Conservation (phyloP, 2,329 filamentous ascomycete species). For the Monosporascus sp. region DNA sequence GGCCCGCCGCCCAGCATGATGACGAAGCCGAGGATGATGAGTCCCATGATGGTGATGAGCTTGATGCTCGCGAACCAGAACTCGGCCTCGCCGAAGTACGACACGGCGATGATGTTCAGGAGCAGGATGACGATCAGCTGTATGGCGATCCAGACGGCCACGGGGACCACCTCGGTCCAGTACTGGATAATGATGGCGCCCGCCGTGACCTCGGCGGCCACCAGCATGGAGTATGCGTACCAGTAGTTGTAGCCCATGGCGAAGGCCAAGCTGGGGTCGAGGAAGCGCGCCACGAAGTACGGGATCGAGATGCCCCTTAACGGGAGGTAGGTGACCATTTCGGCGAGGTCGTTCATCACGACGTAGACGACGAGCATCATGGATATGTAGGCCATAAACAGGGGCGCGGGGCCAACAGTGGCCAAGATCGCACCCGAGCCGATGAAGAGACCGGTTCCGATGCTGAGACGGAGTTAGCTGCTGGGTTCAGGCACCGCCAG, state of each 20-base stretch:
- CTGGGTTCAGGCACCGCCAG: not conserved
- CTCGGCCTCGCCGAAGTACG: slow-evolving; percentile 56
- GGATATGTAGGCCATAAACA: slow-evolving; percentile 63
- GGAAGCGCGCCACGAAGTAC: slow-evolving; percentile 51
- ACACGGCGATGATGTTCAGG: slow-evolving; percentile 54
- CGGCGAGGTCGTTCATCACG: slow-evolving; percentile 50
- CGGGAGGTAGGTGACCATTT: slow-evolving; percentile 52
- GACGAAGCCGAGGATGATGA: slow-evolving; percentile 52
- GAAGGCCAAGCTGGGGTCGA: slow-evolving; percentile 52
- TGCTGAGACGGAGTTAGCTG: slow-evolving; percentile 27
- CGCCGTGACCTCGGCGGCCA: slow-evolving; percentile 54
- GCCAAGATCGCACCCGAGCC: slow-evolving; percentile 54
- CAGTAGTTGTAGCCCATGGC: slow-evolving; percentile 58
- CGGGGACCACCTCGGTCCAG: slow-evolving; percentile 48
- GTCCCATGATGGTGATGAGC: slow-evolving; percentile 52
- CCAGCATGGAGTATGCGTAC: slow-evolving; percentile 55
- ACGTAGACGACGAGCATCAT: slow-evolving; percentile 51
- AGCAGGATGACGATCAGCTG: slow-evolving; percentile 48
- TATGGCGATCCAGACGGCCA: slow-evolving; percentile 56
- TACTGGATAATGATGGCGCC: slow-evolving; percentile 56
- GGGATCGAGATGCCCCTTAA: slow-evolving; percentile 53
- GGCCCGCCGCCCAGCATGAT: slow-evolving; percentile 54
- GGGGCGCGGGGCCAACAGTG: slow-evolving; percentile 56
- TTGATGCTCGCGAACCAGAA: slow-evolving; percentile 60
- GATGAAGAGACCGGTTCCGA: slow-evolving; percentile 62